These are phyloP conservation scores for Podospora conica DNA, from an alignment of 495 filamentous ascomycete species.

Conservation along the genomic window DNA sequence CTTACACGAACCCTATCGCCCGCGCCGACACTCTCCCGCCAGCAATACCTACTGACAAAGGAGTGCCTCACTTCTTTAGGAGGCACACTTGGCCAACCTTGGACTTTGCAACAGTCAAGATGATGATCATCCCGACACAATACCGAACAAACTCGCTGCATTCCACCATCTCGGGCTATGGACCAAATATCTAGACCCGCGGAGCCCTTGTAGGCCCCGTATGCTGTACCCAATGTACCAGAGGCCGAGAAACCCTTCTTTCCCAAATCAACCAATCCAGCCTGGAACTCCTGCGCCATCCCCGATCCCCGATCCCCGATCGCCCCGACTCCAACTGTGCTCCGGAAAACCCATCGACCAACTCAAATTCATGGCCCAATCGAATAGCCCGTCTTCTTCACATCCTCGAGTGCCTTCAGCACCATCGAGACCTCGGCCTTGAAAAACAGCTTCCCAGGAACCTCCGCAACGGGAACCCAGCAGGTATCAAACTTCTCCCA, in stretches of 20 bases:
- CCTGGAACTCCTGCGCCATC: constrained; percentile 1
- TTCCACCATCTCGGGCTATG: neutral
- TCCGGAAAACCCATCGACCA: neutral
- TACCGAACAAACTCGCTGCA: neutral
- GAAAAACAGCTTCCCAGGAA: constrained; percentile 21
- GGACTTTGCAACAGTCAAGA: neutral
- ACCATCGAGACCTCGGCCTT: constrained; percentile 21
- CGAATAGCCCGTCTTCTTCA: constrained; percentile 21
- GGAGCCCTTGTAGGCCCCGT: neutral
- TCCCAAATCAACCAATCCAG: neutral
- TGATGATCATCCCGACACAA: neutral
- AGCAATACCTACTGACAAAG: too few species aligned
- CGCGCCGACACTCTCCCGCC: neutral
- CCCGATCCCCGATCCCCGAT: neutral
- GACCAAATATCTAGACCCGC: neutral
- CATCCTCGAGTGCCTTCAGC: constrained; percentile 19
- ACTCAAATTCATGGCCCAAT: constrained; percentile 6
- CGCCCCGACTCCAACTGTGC: neutral
- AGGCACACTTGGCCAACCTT: too few species aligned
- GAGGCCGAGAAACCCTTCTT: neutral
- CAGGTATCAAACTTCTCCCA: constrained; percentile 23
- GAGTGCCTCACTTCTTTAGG: too few species aligned
- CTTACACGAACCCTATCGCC: neutral
- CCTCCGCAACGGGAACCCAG: constrained; percentile 24
- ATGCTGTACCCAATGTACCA: neutral